Evolutionary conservation across 1,139 yeast species (phyloP).

Genomic region (Blastobotrys aristatus): DNA sequence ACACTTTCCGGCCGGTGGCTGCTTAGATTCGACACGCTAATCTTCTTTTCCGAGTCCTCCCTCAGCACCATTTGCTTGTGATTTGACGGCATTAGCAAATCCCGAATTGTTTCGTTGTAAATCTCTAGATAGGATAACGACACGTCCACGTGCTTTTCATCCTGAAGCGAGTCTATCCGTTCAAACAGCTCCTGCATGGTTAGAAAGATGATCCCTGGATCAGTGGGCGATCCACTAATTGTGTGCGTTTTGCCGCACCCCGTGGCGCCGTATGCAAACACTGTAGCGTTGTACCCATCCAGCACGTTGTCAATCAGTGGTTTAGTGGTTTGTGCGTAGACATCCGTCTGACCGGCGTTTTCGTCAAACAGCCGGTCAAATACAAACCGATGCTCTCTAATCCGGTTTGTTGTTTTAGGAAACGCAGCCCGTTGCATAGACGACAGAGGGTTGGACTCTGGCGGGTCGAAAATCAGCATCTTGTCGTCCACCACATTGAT

Average conservation of each 20-base stretch:
- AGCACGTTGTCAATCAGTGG: slow-evolving; percentile 70
- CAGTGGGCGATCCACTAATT: slow-evolving; percentile 64
- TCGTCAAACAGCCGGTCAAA: slow-evolving; percentile 78
- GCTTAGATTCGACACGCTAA: slow-evolving; percentile 70
- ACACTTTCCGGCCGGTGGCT: slow-evolving; percentile 56
- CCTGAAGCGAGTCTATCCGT: slow-evolving; percentile 50
- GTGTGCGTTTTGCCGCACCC: slow-evolving; percentile 99
- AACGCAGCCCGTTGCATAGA: slow-evolving; percentile 57
- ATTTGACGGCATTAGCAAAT: slow-evolving; percentile 56
- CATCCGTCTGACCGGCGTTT: slow-evolving; percentile 57
- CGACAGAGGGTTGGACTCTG: slow-evolving; percentile 63
- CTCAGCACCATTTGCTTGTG: slow-evolving; percentile 49
- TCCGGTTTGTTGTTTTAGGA: slow-evolving; percentile 40
- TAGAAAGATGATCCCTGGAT: slow-evolving; percentile 76
- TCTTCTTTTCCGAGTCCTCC: slow-evolving; percentile 65
- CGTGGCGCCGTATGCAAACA: slow-evolving; percentile 96
- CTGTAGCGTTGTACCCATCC: slow-evolving; percentile 85
- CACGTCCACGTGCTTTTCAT: slow-evolving; percentile 55
- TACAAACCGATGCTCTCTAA: slow-evolving; percentile 72
- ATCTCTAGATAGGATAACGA: slow-evolving; percentile 76
- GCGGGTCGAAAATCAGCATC: slow-evolving; percentile 88
- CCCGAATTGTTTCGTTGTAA: slow-evolving; percentile 84
- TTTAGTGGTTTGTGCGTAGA: slow-evolving; percentile 59
- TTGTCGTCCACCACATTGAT: slow-evolving; percentile 81
- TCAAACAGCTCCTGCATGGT: slow-evolving; percentile 73